These are phyloP conservation scores for Umbelopsis sp. DNA, from an alignment of 192 early-diverging fungal genomes.

Conservation along the genomic window DNA sequence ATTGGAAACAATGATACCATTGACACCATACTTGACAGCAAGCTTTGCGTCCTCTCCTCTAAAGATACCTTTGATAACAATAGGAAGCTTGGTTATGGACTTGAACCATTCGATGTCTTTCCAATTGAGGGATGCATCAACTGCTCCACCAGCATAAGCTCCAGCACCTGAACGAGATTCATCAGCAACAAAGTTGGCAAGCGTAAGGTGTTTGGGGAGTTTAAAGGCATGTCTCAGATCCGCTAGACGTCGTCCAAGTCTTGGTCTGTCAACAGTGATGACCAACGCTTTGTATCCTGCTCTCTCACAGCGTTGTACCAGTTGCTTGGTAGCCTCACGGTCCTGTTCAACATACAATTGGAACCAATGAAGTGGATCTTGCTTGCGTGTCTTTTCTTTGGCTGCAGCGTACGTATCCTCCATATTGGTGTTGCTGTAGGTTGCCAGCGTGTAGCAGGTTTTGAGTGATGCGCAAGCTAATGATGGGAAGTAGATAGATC, in stretches of 20 bases:
- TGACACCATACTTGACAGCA: constrained; percentile 72
- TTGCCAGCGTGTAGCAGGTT: constrained; percentile 59
- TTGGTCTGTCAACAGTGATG: constrained; percentile 78
- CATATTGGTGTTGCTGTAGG: constrained; percentile 62
- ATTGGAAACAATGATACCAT: constrained; percentile 88
- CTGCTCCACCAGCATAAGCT: constrained; percentile 33
- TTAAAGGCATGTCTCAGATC: constrained; percentile 58
- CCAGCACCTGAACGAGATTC: constrained; percentile 42
- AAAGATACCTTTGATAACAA: constrained; percentile 90
- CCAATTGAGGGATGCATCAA: constrained; percentile 85
- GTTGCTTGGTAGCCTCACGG: constrained; percentile 55
- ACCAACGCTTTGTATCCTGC: constrained; percentile 79
- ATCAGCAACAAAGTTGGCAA: constrained; percentile 78
- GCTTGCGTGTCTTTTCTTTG: constrained; percentile 33
- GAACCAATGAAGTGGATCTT: constrained; percentile 55
- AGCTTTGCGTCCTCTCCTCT: constrained; percentile 83
- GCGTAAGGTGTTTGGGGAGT: constrained; percentile 59
- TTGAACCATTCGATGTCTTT: constrained; percentile 83
- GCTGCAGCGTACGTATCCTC: constrained; percentile 55
- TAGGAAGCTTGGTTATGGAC: constrained; percentile 75
- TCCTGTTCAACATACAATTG: constrained; percentile 81
- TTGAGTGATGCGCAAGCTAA: constrained; percentile 43
- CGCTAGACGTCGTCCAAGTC: constrained; percentile 51
- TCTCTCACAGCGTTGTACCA: constrained; percentile 71
- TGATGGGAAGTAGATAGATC: not conserved